Evolutionary conservation across 495 filamentous ascomycete genomes (phyloP), one percentile per base, ranked within the genome.

Genomic region (Thozetella sp.): DNA sequence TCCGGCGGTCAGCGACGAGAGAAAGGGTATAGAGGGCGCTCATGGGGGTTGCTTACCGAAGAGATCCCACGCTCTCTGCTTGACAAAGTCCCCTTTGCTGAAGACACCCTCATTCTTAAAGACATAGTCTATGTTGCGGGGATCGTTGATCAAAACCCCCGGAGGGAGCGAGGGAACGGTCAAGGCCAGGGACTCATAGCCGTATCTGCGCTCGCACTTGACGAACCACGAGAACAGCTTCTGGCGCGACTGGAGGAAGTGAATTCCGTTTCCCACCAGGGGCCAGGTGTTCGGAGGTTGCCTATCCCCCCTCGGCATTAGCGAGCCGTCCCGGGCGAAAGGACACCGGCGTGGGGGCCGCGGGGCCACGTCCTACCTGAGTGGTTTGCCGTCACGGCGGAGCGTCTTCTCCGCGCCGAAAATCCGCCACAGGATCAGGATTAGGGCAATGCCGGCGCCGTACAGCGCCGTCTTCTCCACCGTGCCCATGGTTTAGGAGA

Each of bases 181-280:
- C 24, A 87, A 78, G 54, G 83, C 76, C 54, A 82, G 81, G 0
- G 85, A 86, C 66, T 81, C 80, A 30, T 80, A 76, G 45, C 82
- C 84, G 53, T 81, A 82, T 51, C 69, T 69, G 24, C 69, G 74
- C 56, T 86, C 79, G 61, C 82, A 84, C 54, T 78, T 75, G 58
- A 79, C 76, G 63, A 87, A 87, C 85, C 85, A 87, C 17, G 78
- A 71, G 54, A 87, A 82, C 11, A 87, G 71, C 57, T 80, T 79
- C 66, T 85, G 78, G 3, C 85, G 72, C 0, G 82, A 70, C 59
- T 80, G 83, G 4, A 86, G 73, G 53, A 87, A 87, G 34, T 80
- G 70, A 56, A 87, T 69, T 34, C 84, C 84, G 70, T 87, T 87
- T 19, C 84, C 84, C 6, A 77, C 74, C 0, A 87, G 59, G 9